Percentiles rank a stretch among this genome's conserved stretches.
Conservation (phyloP, 2,329 filamentous ascomycete species). For the Cladosporium cucumerinum region DNA sequence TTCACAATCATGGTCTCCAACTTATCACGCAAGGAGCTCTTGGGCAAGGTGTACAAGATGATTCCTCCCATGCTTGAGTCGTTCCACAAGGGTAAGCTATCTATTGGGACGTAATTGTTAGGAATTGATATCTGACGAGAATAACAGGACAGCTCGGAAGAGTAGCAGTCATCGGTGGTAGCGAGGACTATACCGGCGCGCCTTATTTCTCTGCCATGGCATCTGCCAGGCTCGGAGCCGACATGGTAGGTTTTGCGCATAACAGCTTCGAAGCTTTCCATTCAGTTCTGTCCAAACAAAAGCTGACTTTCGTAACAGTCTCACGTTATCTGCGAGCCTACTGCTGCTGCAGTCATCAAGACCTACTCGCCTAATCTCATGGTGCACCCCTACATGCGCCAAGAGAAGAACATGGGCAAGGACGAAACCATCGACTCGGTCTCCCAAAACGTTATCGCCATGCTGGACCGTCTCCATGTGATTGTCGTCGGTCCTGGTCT, state of each 20-base stretch:
- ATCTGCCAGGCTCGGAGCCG: conserved; percentile 82
- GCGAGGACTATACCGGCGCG: conserved; percentile 92
- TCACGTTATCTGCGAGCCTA: conserved; percentile 93
- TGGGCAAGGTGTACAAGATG: conserved; percentile 80
- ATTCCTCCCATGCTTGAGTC: conserved; percentile 91
- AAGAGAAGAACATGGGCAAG: conserved; percentile 58
- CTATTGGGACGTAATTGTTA: not conserved
- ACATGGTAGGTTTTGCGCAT: conserved; percentile 63
- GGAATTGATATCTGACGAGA: not conserved
- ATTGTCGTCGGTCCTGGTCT: conserved; percentile 91
- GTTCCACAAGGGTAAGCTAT: conserved; percentile 83
- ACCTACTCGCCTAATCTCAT: conserved; percentile 97
- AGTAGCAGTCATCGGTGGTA: conserved; percentile 90
- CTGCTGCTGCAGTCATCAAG: conserved; percentile 83
- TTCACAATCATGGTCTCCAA: conserved; percentile 45
- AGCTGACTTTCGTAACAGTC: conserved; percentile 50
- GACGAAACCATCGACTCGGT: conserved; percentile 61
- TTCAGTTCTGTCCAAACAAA: not conserved
- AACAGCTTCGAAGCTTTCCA: not conserved
- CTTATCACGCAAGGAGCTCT: conserved; percentile 65
- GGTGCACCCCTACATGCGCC: conserved; percentile 94
- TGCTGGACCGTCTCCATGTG: conserved; percentile 85
- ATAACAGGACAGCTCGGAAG: conserved; percentile 78
- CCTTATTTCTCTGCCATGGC: conserved; percentile 99
- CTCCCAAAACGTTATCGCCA: conserved; percentile 66